A percentile compares a stretch with the other conserved stretches of the same genome.
These are phyloP conservation scores for Aspergillus diversus DNA, from an alignment of 495 filamentous ascomycete species.

Conservation along the genomic window DNA sequence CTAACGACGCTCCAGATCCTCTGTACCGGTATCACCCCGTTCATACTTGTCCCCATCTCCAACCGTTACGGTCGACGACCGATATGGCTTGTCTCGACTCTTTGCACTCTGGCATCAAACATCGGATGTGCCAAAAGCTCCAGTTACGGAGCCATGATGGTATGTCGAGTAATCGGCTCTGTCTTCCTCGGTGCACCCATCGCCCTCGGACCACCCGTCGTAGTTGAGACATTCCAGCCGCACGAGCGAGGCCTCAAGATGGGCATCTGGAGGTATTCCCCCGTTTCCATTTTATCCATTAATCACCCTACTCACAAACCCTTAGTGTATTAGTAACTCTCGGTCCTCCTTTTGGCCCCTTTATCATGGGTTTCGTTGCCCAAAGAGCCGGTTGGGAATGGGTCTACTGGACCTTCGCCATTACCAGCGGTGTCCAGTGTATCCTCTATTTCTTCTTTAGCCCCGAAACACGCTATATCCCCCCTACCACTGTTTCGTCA, in stretches of 20 bases:
- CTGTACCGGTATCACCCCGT: conserved; percentile 46
- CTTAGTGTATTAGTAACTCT: conserved; percentile 47
- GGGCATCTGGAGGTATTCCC: conserved; percentile 50
- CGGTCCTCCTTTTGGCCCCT: conserved; percentile 51
- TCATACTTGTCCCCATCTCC: conserved; percentile 51
- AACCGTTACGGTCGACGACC: conserved; percentile 60
- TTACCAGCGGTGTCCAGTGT: conserved; percentile 58
- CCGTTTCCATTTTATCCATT: neutral
- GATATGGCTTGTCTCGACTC: conserved; percentile 52
- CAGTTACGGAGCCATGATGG: conserved; percentile 44
- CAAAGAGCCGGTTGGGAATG: conserved; percentile 43
- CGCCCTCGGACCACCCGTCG: conserved; percentile 23
- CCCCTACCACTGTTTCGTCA: conserved; percentile 15
- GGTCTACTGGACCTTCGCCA: conserved; percentile 50
- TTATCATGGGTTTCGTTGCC: conserved; percentile 53
- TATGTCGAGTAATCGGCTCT: conserved; percentile 41
- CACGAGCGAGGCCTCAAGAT: conserved; percentile 54
- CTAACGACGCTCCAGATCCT: neutral
- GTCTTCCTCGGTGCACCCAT: conserved; percentile 56
- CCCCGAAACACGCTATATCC: conserved; percentile 57
- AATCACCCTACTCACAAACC: neutral
- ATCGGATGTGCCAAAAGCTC: conserved; percentile 48
- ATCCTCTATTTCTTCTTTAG: conserved; percentile 58
- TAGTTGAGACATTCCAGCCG: conserved; percentile 27
- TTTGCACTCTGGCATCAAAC: conserved; percentile 49